Conservation (phyloP, 306 rosid species). For the Gastrolobium villosum region DNA sequence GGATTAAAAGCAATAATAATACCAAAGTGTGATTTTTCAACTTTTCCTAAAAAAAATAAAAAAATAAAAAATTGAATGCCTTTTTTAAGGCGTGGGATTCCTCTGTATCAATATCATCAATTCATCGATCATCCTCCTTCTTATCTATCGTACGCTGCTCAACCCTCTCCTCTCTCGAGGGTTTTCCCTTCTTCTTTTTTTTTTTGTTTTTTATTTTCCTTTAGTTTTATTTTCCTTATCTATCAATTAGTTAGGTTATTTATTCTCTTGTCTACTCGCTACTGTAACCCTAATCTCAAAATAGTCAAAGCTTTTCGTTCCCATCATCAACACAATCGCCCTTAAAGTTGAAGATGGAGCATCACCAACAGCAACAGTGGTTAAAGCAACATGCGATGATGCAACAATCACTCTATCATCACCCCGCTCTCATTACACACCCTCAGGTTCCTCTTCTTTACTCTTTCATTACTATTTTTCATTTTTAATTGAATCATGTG, state of each 20-base stretch:
- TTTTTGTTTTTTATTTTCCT: not conserved
- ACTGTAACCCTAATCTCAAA: constrained; percentile 38
- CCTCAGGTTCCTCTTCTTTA: constrained; percentile 64
- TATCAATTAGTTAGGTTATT: too few relatives aligned
- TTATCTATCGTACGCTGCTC: not conserved
- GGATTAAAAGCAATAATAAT: too few relatives aligned
- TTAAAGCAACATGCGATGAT: constrained; percentile 74
- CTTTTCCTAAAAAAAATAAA: too few relatives aligned
- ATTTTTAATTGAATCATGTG: too few relatives aligned
- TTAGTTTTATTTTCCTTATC: not conserved
- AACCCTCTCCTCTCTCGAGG: constrained; percentile 50
- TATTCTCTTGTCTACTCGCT: not conserved
- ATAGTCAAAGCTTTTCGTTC: too few relatives aligned
- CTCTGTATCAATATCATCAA: not conserved
- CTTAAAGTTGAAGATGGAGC: constrained; percentile 59
- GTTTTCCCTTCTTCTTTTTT: constrained; percentile 36
- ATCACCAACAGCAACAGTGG: constrained; percentile 57
- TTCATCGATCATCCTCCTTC: constrained; percentile 26
- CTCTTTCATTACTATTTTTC: not conserved
- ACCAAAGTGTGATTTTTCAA: too few relatives aligned
- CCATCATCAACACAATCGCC: not conserved
- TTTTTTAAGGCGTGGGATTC: too few relatives aligned
- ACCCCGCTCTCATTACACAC: constrained; percentile 68
- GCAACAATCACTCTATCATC: constrained; percentile 74
- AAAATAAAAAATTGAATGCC: too few relatives aligned